phyloP scores from a whole-genome alignment of 768 basidiomycete species.

The Trametopsis cervina region DNA sequence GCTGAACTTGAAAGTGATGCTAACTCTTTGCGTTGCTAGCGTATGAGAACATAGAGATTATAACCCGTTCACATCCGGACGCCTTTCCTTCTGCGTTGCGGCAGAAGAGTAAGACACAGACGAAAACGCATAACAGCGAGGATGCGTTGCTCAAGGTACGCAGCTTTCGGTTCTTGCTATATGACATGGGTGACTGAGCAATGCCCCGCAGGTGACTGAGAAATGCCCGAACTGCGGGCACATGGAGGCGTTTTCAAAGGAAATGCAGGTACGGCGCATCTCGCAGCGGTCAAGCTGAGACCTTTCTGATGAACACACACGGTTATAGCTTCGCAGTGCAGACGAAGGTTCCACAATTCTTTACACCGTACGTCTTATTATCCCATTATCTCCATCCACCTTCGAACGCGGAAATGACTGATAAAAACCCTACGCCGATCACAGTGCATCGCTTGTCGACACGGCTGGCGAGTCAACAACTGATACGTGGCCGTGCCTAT shows the following conservation, averaged over 20 bases:
- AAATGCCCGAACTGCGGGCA: conserved; percentile 86
- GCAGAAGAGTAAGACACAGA: conserved; percentile 87
- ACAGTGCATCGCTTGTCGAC: conserved; percentile 70
- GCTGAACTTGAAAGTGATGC: background rate
- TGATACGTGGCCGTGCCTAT: conserved; percentile 23
- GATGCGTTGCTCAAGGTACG: conserved; percentile 58
- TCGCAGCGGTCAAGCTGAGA: too few species aligned
- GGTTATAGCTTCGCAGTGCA: conserved; percentile 73
- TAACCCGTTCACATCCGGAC: conserved; percentile 86
- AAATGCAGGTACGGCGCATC: conserved; percentile 77
- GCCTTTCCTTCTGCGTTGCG: conserved; percentile 88
- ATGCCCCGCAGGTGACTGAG: conserved; percentile 62
- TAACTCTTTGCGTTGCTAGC: conserved; percentile 36
- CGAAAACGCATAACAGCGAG: conserved; percentile 65
- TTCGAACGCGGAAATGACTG: background rate
- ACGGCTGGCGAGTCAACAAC: conserved; percentile 82
- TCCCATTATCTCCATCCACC: background rate
- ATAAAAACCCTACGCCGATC: background rate
- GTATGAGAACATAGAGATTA: conserved; percentile 87
- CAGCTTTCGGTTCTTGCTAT: background rate
- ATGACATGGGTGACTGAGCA: background rate
- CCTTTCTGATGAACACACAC: too few species aligned
- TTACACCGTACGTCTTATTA: conserved; percentile 73
- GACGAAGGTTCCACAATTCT: conserved; percentile 94
- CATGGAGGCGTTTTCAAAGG: conserved; percentile 80